Percentiles rank a stretch among this genome's conserved stretches.
Evolutionary conservation across 192 early-diverging fungal species (phyloP).

Genomic region (Podila verticillata): DNA sequence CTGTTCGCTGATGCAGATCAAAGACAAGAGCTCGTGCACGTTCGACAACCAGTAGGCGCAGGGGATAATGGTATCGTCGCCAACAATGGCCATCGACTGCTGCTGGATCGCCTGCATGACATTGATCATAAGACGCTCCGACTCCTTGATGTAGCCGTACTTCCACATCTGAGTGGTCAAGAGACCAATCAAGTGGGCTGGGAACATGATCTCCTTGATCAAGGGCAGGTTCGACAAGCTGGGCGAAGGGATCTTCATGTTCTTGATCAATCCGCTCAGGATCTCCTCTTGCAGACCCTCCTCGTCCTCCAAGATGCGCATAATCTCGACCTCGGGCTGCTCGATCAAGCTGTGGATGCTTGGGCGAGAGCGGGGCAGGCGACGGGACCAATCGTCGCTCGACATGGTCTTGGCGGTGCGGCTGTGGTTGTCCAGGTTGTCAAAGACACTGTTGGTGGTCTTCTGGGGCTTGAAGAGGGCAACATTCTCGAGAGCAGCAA

Average conservation of each 20-base stretch:
- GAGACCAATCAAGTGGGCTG: conserved; percentile 91
- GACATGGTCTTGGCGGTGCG: conserved; percentile 46
- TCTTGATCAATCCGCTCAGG: conserved; percentile 87
- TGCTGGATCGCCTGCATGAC: conserved; percentile 86
- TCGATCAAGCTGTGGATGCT: conserved; percentile 53
- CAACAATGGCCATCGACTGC: conserved; percentile 69
- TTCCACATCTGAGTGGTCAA: conserved; percentile 88
- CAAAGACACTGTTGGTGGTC: conserved; percentile 45
- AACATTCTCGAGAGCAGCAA: conserved; percentile 32
- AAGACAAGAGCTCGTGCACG: conserved; percentile 92
- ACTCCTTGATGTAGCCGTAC: conserved; percentile 82
- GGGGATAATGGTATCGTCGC: conserved; percentile 82
- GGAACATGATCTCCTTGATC: conserved; percentile 93
- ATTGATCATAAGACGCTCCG: conserved; percentile 85
- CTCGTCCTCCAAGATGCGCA: conserved; percentile 70
- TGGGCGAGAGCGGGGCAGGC: conserved; percentile 33
- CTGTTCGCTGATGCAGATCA: conserved; percentile 81
- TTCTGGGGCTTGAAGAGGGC: conserved; percentile 45
- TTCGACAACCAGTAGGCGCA: conserved; percentile 98
- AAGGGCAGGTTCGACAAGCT: conserved; percentile 78
- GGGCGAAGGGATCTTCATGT: conserved; percentile 90
- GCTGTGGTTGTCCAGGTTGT: conserved; percentile 48
- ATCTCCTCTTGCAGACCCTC: conserved; percentile 81
- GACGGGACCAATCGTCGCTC: conserved; percentile 47
- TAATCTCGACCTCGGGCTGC: conserved; percentile 60